phyloP scores from a whole-genome alignment of 805 yeast genomes.

The Ogataea corticis region DNA sequence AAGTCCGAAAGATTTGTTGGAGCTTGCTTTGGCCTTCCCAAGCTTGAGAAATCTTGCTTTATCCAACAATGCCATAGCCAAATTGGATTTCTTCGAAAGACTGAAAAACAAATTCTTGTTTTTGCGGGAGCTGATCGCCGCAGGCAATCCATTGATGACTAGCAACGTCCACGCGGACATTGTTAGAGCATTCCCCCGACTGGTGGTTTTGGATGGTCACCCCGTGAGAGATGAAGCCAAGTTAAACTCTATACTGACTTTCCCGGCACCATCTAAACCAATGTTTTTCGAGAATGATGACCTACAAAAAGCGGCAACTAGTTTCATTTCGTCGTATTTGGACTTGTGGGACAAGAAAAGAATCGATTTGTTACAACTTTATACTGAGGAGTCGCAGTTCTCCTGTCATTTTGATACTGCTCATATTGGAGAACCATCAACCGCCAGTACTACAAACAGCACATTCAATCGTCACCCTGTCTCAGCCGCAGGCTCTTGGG shows the following conservation, averaged over 20 bases:
- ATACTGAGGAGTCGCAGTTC: slow-evolving; percentile 82
- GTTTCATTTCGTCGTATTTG: slow-evolving; percentile 72
- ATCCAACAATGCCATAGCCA: slow-evolving; percentile 68
- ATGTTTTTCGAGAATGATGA: slow-evolving; percentile 82
- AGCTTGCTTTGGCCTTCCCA: slow-evolving; percentile 77
- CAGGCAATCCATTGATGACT: slow-evolving; percentile 71
- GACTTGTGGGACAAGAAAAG: slow-evolving; percentile 83
- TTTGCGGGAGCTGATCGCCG: slow-evolving; percentile 74
- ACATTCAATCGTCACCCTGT: slow-evolving; percentile 1
- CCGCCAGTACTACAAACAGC: neutral
- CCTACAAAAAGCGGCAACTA: slow-evolving; percentile 69
- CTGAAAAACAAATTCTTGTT: slow-evolving; percentile 76
- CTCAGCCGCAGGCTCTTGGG: slow-evolving; percentile 42
- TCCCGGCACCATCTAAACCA: slow-evolving; percentile 57
- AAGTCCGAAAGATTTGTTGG: slow-evolving; percentile 47
- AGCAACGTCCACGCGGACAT: slow-evolving; percentile 57
- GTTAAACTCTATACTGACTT: slow-evolving; percentile 47
- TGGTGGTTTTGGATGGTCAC: slow-evolving; percentile 76
- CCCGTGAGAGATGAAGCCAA: slow-evolving; percentile 73
- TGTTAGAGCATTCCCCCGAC: slow-evolving; percentile 73
- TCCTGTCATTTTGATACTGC: slow-evolving; percentile 75
- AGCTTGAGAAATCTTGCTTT: slow-evolving; percentile 74
- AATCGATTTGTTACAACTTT: slow-evolving; percentile 64
- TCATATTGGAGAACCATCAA: slow-evolving; percentile 36
- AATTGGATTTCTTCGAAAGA: slow-evolving; percentile 59